Base-by-base conservation (phyloP, 495 filamentous ascomycete genomes). In the Geopyxis carbonaria region DNA sequence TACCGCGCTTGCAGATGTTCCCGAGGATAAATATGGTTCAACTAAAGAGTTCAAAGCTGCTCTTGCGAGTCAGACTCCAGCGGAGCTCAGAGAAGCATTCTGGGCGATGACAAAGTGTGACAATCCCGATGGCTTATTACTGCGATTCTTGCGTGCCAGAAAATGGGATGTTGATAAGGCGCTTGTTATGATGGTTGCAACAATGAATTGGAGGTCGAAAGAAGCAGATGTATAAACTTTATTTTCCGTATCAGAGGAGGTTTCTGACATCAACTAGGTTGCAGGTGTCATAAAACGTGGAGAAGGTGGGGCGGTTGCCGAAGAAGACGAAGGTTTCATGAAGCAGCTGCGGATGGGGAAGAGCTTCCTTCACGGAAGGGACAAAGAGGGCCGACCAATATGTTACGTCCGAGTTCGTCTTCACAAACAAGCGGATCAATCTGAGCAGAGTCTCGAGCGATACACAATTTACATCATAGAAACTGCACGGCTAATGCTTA, bases 41-140 rank as follows among this genome's bases (percentile, higher is more conserved):
- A 78, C 69, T 3, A 87, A 87, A 63, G 75, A 81, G 16, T 95
- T 83, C 58, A 71, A 80, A 45, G 71, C 83, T 21, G 79, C 82
- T 0, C 59, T 95, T 2, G 75, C 75, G 10, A 77, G 68, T 28
- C 67, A 80, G 47, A 62, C 73, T 2, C 83, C 87, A 2, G 81
- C 86, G 47, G 68, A 78, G 34, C 69, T 97, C 45, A 71, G 89
- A 20, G 64, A 67, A 2, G 75, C 83, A 2, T 83, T 94, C 59
- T 97, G 89, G 89, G 70, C 65, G 42, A 93, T 97, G 89, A 73
- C 87, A 23, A 95, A 95, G 63, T 78, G 84, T 47, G 91, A 97
- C 56, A 69, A 94, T 57, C 89, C 89, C 1, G 89, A 97, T 57
- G 76, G 70, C 5, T 65, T 97, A 19, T 64, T 93, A 9, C 64